Conservation (phyloP, 2,329 filamentous ascomycete genomes). For the Lasiodiplodia sp. region DNA sequence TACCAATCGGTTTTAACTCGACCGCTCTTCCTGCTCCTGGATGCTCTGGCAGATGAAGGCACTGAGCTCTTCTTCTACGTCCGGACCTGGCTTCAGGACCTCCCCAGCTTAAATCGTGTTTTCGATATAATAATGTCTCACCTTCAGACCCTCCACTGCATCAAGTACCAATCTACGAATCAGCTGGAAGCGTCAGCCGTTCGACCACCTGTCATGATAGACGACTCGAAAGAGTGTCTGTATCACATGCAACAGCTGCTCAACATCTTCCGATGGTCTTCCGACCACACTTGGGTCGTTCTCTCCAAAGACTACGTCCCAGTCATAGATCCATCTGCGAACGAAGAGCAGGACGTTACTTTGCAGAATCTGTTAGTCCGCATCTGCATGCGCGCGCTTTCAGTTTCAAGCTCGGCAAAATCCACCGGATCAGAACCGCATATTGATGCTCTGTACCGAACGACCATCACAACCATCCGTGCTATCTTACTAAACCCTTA, state of each 20-base stretch:
- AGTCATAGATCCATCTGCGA: constrained; percentile 55
- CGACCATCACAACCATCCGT: constrained; percentile 68
- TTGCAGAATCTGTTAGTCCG: constrained; percentile 74
- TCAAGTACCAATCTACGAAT: constrained; percentile 32
- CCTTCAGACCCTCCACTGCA: constrained; percentile 42
- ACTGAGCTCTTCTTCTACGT: constrained; percentile 79
- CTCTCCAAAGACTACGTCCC: constrained; percentile 69
- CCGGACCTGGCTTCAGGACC: constrained; percentile 78
- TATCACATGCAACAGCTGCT: constrained; percentile 80
- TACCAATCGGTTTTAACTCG: constrained; percentile 79
- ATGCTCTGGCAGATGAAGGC: constrained; percentile 75
- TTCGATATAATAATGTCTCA: constrained; percentile 46
- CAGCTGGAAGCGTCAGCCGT: constrained; percentile 33
- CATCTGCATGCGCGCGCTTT: constrained; percentile 70
- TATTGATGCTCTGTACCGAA: constrained; percentile 72
- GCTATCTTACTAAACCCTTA: constrained; percentile 72
- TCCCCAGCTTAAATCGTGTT: constrained; percentile 60
- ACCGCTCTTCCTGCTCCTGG: constrained; percentile 81
- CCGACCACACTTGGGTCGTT: constrained; percentile 73
- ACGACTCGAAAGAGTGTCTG: constrained; percentile 77
- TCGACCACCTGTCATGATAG: constrained; percentile 38
- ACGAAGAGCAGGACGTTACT: constrained; percentile 56
- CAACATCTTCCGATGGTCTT: constrained; percentile 74
- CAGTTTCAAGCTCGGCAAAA: constrained; percentile 38
- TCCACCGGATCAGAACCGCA: constrained; percentile 34